Evolutionary conservation across 225 moss, liverwort and hornwort genomes (phyloP), one percentile per base, ranked within the genome.

Genomic region (Antitrichia curtipendula): DNA sequence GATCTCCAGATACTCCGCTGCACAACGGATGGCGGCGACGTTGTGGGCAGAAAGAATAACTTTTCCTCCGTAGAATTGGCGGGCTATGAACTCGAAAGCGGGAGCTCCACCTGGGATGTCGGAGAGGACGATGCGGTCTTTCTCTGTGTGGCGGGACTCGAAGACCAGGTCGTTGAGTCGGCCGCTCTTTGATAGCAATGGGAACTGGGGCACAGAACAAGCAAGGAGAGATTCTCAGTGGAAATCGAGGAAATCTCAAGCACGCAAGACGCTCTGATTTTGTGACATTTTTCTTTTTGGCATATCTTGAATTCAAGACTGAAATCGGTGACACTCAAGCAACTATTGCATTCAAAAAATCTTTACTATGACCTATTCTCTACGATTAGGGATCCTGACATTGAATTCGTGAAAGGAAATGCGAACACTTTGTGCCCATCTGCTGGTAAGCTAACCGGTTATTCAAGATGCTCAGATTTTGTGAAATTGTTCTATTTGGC

Each of bases 1-100:
- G 78, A 93, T 88, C 72, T 92, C 93, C 32, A 93, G 79, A 84
- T 91, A 91, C 85, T 93, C 93, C 16, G 90, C 90, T 22, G 93
- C 91, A 68, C 92, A 93, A 8, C 92, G 90, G 22, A 93, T 64
- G 40, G 88, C 63, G 29, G 90, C 93, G 28, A 84, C 92, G 65
- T 93, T 93, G 57, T 53, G 58, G 32, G 90, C 66, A 36, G 89
- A 88, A n/a, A 93, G 68, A 52, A 78, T 57, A 7, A 74, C 17
- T 82, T 69, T 84, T 15, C 87, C 89, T 18, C 90, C 88, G 63
- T 86, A 92, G 57, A 83, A 63, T 53, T 88, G 83, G 52, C 73
- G 89, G 6, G 81, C 92, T 32, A 87, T 81, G 45, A 74, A 45
- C 72, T 93, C 93, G 72, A 93, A 93, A 49, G 92, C 86, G 22